phyloP scores from a whole-genome alignment of 2,329 filamentous ascomycete genomes.

The Penicillium sp. region DNA sequence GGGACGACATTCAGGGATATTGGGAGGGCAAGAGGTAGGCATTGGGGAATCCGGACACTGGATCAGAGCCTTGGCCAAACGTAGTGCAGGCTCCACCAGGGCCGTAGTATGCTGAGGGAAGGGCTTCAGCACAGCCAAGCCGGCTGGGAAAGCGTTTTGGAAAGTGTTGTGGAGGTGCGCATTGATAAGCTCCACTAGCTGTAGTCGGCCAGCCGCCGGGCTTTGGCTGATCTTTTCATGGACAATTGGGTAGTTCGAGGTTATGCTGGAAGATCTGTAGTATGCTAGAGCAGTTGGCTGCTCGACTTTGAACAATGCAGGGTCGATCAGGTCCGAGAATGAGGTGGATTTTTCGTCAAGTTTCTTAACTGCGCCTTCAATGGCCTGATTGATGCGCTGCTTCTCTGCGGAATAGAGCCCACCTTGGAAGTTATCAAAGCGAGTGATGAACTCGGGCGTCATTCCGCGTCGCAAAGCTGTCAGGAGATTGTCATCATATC shows the following conservation, averaged over 20 bases:
- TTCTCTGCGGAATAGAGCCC: constrained; percentile 76
- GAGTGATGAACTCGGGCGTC: constrained; percentile 71
- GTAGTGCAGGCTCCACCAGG: constrained; percentile 71
- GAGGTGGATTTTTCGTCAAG: constrained; percentile 63
- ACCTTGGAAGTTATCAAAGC: constrained; percentile 73
- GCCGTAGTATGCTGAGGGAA: constrained; percentile 75
- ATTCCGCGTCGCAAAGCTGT: constrained; percentile 75
- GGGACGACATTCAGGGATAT: constrained; percentile 72
- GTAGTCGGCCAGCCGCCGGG: constrained; percentile 65
- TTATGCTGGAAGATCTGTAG: constrained; percentile 71
- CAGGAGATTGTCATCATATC: constrained; percentile 74
- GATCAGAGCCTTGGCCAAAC: constrained; percentile 76
- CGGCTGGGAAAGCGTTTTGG: constrained; percentile 76
- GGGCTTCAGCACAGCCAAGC: constrained; percentile 83
- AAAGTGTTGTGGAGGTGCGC: constrained; percentile 84
- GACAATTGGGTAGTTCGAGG: constrained; percentile 70
- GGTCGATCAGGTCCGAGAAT: constrained; percentile 66
- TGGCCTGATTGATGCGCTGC: constrained; percentile 65
- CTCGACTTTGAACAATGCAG: constrained; percentile 70
- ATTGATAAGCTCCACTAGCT: constrained; percentile 78
- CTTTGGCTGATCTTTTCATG: constrained; percentile 65
- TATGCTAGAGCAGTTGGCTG: constrained; percentile 74
- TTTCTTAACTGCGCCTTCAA: constrained; percentile 66
- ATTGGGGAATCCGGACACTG: constrained; percentile 76
- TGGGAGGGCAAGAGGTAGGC: constrained; percentile 82